Evolutionary conservation across 331 rosid species (phyloP).

Genomic region (Quercus lobata): DNA sequence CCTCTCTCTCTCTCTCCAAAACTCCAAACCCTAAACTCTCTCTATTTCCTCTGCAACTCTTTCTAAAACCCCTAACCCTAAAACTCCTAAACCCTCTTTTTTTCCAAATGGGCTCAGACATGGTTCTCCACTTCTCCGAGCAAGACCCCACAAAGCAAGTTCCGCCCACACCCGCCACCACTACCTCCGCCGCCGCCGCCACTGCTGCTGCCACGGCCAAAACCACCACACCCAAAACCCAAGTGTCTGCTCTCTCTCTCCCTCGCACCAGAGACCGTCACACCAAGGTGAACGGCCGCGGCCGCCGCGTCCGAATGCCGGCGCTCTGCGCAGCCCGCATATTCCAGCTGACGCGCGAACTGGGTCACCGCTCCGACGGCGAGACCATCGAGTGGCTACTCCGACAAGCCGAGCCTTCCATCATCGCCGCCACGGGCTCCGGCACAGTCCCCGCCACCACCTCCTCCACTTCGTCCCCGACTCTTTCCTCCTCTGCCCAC

Average conservation of each 20-base stretch:
- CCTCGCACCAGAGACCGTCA: constrained; percentile 67
- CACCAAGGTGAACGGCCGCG: constrained; percentile 88
- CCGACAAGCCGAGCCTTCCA: constrained; percentile 75
- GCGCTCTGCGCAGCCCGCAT: constrained; percentile 84
- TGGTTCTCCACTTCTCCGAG: constrained; percentile 29
- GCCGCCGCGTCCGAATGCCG: constrained; percentile 90
- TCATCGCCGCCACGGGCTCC: constrained; percentile 72
- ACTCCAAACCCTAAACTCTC: neutral
- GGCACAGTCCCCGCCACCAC: constrained; percentile 59
- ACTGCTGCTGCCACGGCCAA: neutral
- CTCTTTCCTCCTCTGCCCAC: constrained; percentile 18
- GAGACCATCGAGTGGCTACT: constrained; percentile 95
- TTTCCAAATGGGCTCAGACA: constrained; percentile 33
- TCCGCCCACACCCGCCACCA: constrained; percentile 17
- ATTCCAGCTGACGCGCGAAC: constrained; percentile 86
- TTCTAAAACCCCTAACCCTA: neutral
- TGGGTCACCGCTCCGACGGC: constrained; percentile 92
- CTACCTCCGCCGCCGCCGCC: constrained; percentile 18
- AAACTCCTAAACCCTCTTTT: neutral
- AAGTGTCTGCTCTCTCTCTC: neutral
- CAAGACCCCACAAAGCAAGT: constrained; percentile 16
- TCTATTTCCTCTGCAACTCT: constrained; percentile 14
- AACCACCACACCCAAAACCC: neutral
- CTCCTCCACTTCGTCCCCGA: constrained; percentile 28
- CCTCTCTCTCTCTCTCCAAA: neutral